These are phyloP conservation scores for Cryptomeria japonica DNA, from an alignment of 75 land plant species.

Conservation along the genomic window DNA sequence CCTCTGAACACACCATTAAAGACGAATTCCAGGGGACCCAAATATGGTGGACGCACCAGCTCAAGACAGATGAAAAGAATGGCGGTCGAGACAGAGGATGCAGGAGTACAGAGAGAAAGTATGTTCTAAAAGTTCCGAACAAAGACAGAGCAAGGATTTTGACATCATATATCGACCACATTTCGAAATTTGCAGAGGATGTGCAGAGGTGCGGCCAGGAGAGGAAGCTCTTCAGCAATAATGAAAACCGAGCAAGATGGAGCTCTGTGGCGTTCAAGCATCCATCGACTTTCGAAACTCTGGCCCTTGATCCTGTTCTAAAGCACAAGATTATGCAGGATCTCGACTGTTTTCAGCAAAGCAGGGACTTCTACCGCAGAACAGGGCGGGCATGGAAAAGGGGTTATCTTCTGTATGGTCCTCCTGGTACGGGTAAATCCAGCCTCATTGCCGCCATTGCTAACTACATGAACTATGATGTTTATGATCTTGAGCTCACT, in stretches of 20 bases:
- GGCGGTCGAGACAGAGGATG: slow-evolving; percentile 11
- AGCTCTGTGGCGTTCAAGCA: slow-evolving; percentile 27
- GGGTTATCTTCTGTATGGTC: slow-evolving; percentile 38
- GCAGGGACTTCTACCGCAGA: slow-evolving; percentile 16
- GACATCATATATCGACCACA: slow-evolving; percentile 27
- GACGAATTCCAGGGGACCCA: slow-evolving; percentile 39
- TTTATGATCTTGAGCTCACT: slow-evolving; percentile 36
- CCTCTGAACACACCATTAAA: slow-evolving; percentile 33
- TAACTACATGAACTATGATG: slow-evolving; percentile 25
- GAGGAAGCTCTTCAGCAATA: slow-evolving; percentile 24
- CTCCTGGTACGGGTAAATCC: slow-evolving; percentile 43
- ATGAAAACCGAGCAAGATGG: slow-evolving; percentile 10
- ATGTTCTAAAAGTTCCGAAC: slow-evolving; percentile 19
- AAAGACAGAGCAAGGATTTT: slow-evolving; percentile 21
- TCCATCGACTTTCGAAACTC: slow-evolving; percentile 27
- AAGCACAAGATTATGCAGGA: slow-evolving; percentile 17
- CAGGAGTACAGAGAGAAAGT: slow-evolving; percentile 18
- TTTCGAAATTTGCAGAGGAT: slow-evolving; percentile 8
- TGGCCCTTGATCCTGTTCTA: slow-evolving; percentile 24
- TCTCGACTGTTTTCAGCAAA: slow-evolving; percentile 12
- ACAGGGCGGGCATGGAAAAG: slow-evolving; percentile 31
- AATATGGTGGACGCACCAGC: slow-evolving; percentile 32
- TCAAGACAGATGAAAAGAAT: neutral
- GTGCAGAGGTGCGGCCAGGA: slow-evolving; percentile 1
- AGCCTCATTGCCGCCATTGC: slow-evolving; percentile 38